Base-by-base conservation (phyloP, 352 stramenopile genomes). In the Pythium sp. region DNA sequence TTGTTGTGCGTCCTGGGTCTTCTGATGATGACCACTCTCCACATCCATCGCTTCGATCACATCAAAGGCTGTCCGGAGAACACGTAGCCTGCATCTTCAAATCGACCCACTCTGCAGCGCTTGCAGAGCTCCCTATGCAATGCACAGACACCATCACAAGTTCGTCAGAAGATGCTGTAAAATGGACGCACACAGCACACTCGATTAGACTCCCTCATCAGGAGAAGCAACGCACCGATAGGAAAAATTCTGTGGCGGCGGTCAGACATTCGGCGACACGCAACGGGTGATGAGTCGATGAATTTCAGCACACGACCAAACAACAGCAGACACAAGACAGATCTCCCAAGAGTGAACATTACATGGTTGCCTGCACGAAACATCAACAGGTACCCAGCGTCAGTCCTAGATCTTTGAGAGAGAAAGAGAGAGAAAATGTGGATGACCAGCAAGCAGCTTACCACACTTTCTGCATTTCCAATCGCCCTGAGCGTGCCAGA, bases 401-500 rank as follows among this genome's bases (percentile, higher is more conserved):
- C 58, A 72, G 62, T 71, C 49, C 5, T 8, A 22, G 43, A 22
- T 51, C 43, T 51, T 26, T 43, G 1, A 20, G 6, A 49, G 18
- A 12, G 18, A 32, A 14, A 32, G 62, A 49, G 18, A 12, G 18
- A 32, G n/a, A 32, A 53, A 56, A 62, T 41, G 55, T 46, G 47
- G 22, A 24, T 38, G 22, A 65, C 3, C 22, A 63, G 38, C 22
- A 14, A 41, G 24, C 8, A 24, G 2, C 70, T 68, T 73, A 91
- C 84, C 84, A 71, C 84, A 92, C 30, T 81, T 90, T 34, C 65
- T 85, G 74, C 84, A 92, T 56, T 91, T 92, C 84, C 84, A 92
- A 68, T 92, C 84, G 24, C 84, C 84, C 84, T 92, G 70, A 38
- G 60, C 36, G 65, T 67, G 36, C 60, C 5, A 64, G 68, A 65